Evolutionary conservation across 805 yeast genomes (phyloP), one percentile per base, ranked within the genome.

Genomic region (Wickerhamomyces alni): DNA sequence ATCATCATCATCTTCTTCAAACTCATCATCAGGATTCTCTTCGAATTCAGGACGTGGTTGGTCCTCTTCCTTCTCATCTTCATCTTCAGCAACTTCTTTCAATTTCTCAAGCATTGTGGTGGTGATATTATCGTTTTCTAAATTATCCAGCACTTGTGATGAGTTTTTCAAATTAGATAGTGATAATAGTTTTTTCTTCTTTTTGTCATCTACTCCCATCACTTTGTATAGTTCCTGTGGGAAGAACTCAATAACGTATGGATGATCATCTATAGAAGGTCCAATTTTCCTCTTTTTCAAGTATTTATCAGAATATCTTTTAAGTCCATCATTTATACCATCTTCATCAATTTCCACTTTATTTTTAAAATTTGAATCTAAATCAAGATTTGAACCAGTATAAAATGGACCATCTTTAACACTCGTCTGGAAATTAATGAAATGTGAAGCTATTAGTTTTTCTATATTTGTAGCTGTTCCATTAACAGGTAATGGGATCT

Each of bases 241-340:
- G 55, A 87, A 83, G 46, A 85, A 70, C 39, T 75, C 77, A 8
- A 77, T 52, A 40, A 74, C 72, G 57, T 80, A 86, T 2, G 95
- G 94, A 62, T 84, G 88, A 38, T 83, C 88, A 44, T 80, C 82
- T 8, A 82, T 74, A 2, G 89, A 79, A 37, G 81, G 72, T 1
- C 87, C 87, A 13, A 81, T 73, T 52, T 74, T 77, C 40, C 85
- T 73, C 50, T 77, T 78, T 57, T 82, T 82, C 47, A 81, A 66
- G 61, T 85, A 89, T 57, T 70, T 71, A 59, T 89, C 97, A 3
- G 94, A 78, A 56, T 87, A 87, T 51, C 97, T 71, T 55, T 80
- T 76, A 32, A 89, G 73, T 2, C 91, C 88, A 56, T 86, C 95
- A 39, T 69, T 68, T 2, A 68, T 48, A 16, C 70, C 71, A 40